Conservation (phyloP, 2,329 filamentous ascomycete species). For the Tolypocladium album region DNA sequence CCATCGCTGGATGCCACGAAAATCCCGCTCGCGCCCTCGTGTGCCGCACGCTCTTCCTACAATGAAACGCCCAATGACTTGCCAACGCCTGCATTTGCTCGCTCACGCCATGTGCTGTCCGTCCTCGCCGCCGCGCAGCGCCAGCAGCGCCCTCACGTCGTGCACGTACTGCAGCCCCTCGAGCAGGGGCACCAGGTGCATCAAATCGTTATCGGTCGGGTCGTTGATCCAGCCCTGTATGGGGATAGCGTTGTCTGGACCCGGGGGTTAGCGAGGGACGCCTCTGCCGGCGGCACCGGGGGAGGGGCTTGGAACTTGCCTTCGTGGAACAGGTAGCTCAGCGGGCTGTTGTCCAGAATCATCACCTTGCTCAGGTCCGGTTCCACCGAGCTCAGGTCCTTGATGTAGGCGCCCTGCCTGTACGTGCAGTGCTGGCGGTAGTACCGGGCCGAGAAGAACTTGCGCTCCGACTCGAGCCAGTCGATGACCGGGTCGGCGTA, state of each 20-base stretch:
- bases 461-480: slow-evolving; percentile 93
- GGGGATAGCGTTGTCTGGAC: slow-evolving; percentile 88
- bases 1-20: not conserved
- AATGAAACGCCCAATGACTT: not conserved
- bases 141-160: slow-evolving; percentile 84
- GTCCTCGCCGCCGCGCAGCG: slow-evolving; percentile 76
- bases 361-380: slow-evolving; percentile 96
- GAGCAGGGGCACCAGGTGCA: slow-evolving; percentile 84
- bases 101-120: slow-evolving; percentile 43
- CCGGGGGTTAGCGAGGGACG: slow-evolving; percentile 1
- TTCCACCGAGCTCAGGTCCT: slow-evolving; percentile 91
- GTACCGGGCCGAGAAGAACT: slow-evolving; percentile 88
- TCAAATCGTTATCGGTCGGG: slow-evolving; percentile 88
- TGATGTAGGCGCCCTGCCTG: slow-evolving; percentile 93
- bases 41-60: not conserved
- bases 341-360: slow-evolving; percentile 96
- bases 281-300: not conserved
- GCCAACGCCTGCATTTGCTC: not conserved
- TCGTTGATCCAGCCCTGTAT: slow-evolving; percentile 99
- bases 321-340: slow-evolving; percentile 98
- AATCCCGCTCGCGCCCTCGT: not conserved
- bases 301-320: slow-evolving; percentile 49
- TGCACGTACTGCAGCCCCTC: slow-evolving; percentile 95
- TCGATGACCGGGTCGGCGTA: slow-evolving; percentile 98
- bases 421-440: slow-evolving; percentile 97